Base-by-base conservation (phyloP, 1,284 basidiomycete genomes). In the Volvariella surrecta region DNA sequence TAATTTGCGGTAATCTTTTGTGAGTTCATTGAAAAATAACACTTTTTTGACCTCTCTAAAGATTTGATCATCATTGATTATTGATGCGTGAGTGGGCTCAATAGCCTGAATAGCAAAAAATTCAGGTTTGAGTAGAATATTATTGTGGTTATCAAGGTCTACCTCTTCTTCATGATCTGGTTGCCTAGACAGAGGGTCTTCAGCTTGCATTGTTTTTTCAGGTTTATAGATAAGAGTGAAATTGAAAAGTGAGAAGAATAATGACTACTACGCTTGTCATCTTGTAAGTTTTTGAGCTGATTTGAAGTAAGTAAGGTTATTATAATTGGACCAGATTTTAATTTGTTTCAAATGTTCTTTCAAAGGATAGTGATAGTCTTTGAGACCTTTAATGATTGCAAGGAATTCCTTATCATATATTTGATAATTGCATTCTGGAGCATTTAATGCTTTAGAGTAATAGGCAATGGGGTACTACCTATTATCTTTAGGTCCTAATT, bases 261-360 rank as follows among this genome's bases (percentile, higher is more conserved):
- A 43, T 0, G 52, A 50, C 73, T 69, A 77, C 1, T 64, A 47
- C 0, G 63, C 66, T 50, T 75, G 68, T 4, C 61, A 42, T 0
- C 58, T 45, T 20, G 59, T 70, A 0, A 74, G 54, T 3, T 62
- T 56, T 22, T 66, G 56, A 0, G 62, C 45, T 1, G 51, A 56
- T 7, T 46, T 30, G 54, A 66, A 74, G 43, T 69, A 70, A 19
- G 59, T 53, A 0, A 74, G 59, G 46, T 71, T 72, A 11, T 61
- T 56, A 47, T 76, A 71, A 48, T 76, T 67, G 0, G 64, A 60
- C 40, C 53, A 53, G 16, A 73, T 53, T 1, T 48, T 50, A 20
- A 66, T 46, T 15, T 44, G 18, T 0, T 57, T 22, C 3, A n/a
- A 9, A 1, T 50, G 35, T 11, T 66, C 66, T 47, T 58, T 41